phyloP scores from a whole-genome alignment of 176 grass and related monocot species.

The maize (Zea mays) region Zm-B73-REFERENCE-NAM-5.0 NC_050098.1:49681001-49681500 shows the following conservation, averaged over 20 bases:
- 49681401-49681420: neutral
- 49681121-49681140: constrained; percentile 27
- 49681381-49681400: too few relatives aligned
- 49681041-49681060: too few relatives aligned
- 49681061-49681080: constrained; percentile 23
- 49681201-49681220: neutral
- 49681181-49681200: too few relatives aligned
- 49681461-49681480: constrained; percentile 41
- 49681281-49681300: constrained; percentile 24
- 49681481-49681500: neutral
- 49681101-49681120: constrained; percentile 51
- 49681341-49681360: too few relatives aligned
- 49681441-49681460: neutral
- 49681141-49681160: constrained; percentile 52
- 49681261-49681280: constrained; percentile 41
- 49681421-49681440: constrained; percentile 10
- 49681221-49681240: neutral
- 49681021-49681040: too few relatives aligned
- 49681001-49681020: too few relatives aligned
- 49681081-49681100: constrained; percentile 35
- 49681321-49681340: neutral
- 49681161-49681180: constrained; percentile 5
- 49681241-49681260: constrained; percentile 27
- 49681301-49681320: neutral
- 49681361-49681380: neutral